Evolutionary conservation across 2,329 filamentous ascomycete genomes (phyloP).

Genomic region (Xylaria sp.): DNA sequence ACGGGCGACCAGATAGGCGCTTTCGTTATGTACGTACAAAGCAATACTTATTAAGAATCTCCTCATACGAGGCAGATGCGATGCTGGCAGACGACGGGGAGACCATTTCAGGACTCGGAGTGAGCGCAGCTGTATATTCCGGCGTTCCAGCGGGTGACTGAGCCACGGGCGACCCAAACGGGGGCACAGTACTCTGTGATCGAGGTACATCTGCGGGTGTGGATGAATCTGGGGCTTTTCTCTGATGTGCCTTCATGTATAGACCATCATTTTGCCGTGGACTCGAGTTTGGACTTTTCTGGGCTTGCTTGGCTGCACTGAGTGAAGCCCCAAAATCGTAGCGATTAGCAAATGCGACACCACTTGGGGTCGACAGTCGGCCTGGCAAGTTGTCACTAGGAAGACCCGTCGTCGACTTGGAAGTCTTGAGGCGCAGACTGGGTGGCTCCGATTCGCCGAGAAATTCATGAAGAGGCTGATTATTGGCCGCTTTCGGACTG

Average conservation of each 20-base stretch:
- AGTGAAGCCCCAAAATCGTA: constrained; percentile 98
- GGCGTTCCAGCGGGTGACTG: constrained; percentile 28
- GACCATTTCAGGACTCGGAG: constrained; percentile 56
- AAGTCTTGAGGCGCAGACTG: constrained; percentile 75
- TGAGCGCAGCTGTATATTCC: constrained; percentile 23
- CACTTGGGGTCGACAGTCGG: constrained; percentile 64
- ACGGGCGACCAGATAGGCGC: constrained; percentile 31
- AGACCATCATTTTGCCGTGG: constrained; percentile 59
- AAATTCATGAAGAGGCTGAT: constrained; percentile 69
- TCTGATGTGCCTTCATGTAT: constrained; percentile 64
- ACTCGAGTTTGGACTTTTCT: constrained; percentile 67
- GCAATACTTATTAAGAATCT: constrained; percentile 98
- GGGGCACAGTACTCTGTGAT: constrained; percentile 13
- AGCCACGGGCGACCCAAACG: constrained; percentile 17
- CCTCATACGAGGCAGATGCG: constrained; percentile 90
- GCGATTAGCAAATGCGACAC: constrained; percentile 86
- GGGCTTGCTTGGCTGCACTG: constrained; percentile 79
- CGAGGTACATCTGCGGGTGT: constrained; percentile 32
- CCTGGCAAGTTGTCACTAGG: constrained; percentile 69
- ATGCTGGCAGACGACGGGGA: constrained; percentile 65
- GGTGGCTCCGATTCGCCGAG: constrained; percentile 69
- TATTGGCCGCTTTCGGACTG: constrained; percentile 63
- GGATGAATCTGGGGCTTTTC: constrained; percentile 44
- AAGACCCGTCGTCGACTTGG: constrained; percentile 70
- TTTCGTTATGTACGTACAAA: constrained; percentile 82